Evolutionary conservation across 305 asterid genomes (phyloP).

Genomic region (Solanum hybrid): DNA sequence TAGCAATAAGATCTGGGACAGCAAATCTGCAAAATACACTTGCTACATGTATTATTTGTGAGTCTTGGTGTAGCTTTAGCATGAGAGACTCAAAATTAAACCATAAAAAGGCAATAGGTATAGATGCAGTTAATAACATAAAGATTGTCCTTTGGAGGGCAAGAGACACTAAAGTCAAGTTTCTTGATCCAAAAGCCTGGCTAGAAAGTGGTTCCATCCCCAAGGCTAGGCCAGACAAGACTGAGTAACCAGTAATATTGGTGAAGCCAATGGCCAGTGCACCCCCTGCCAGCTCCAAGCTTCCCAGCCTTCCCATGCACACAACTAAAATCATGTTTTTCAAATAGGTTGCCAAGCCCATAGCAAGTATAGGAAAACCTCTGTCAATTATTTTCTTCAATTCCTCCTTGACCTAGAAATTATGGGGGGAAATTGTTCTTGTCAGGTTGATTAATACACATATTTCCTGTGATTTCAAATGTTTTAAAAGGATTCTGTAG

Average conservation of each 20-base stretch:
- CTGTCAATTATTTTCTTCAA: conserved; percentile 47
- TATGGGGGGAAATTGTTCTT: neutral
- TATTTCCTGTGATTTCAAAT: conserved; percentile 7
- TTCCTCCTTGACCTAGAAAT: conserved; percentile 54
- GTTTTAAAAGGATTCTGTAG: conserved; percentile 12
- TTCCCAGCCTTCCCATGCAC: conserved; percentile 84
- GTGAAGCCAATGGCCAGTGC: conserved; percentile 90
- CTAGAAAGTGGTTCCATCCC: conserved; percentile 91
- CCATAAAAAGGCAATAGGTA: conserved; percentile 66
- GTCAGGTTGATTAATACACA: conserved; percentile 12
- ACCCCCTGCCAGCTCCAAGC: conserved; percentile 83
- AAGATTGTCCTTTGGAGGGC: conserved; percentile 58
- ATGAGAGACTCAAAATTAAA: conserved; percentile 60
- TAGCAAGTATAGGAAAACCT: conserved; percentile 64
- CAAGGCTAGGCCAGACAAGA: conserved; percentile 73
- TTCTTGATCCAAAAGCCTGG: conserved; percentile 79
- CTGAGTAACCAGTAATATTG: conserved; percentile 82
- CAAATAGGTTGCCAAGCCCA: conserved; percentile 67
- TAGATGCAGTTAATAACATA: conserved; percentile 52
- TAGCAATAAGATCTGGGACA: conserved; percentile 69
- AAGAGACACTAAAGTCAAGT: conserved; percentile 35
- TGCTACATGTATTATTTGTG: conserved; percentile 48
- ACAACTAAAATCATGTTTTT: conserved; percentile 76
- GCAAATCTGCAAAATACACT: conserved; percentile 58
- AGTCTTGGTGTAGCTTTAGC: conserved; percentile 69